Base-by-base conservation (phyloP, 148 eudicot genomes). In the Silene uniflora region DNA sequence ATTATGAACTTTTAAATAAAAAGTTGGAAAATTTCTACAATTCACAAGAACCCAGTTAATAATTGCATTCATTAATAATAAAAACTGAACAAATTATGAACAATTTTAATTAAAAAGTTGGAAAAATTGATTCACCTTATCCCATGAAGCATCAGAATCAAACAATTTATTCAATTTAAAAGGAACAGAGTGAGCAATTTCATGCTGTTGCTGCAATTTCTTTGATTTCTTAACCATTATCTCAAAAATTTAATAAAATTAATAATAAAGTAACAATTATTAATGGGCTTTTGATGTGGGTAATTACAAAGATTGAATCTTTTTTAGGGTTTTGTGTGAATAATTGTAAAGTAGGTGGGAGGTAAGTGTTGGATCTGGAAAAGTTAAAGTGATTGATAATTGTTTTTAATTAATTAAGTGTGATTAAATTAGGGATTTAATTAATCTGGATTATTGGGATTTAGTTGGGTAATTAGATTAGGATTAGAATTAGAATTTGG, bases 71-170 rank as follows among this genome's bases (percentile, higher is more conserved):
- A 66, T 5, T 35, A 35, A 66, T 35, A 23, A 32, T 23, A 17
- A 35, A 44, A 66, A 66, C 8, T 66, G 32, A 16, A 35, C 21
- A 66, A 35, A 32, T 27, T 10, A 13, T 27, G 44, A 66, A 32
- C 47, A n/a, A n/a, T 18, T 66, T 6, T 8, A 44, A 56, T n/a
- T 0, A 72, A 75, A 64, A 46, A 6, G 19, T n/a, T 19, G 65
- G 61, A 24, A 10, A 19, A 8, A 7, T 9, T 27, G 58, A 52
- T 69, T 61, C 12, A 95, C 98, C 98, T 92, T 95, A 74, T 95
- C 98, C 98, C 97, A 95, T 1, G 97, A 90, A 78, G 93, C 92
- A 71, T 95, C 97, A 14, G 98, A 88, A 87, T 95, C 98, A 69
- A 92, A 82, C 80, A 92, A 82, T 73, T 89, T 94, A 55, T 90